Evolutionary conservation across 1,284 basidiomycete genomes (phyloP).

Genomic region (Mycena sp.): DNA sequence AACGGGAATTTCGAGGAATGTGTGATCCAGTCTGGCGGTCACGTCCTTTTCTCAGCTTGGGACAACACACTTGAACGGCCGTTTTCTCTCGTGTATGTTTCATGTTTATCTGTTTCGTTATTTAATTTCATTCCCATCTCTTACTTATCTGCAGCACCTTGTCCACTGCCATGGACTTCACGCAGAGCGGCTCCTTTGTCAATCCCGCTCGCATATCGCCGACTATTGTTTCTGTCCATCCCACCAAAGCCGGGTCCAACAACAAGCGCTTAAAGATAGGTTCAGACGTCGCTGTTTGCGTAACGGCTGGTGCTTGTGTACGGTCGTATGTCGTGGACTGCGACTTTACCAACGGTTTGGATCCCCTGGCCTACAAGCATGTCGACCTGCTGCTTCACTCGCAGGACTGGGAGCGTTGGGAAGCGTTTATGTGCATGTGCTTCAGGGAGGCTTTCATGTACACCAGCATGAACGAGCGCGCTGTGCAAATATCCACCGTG

Average conservation of each 20-base stretch:
- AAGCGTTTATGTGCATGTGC: no score
- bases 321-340: neutral
- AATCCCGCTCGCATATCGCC: slow-evolving; percentile 1
- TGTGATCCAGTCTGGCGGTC: no score
- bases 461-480: neutral
- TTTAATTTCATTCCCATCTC: no score
- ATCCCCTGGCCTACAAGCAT: neutral
- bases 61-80: no score
- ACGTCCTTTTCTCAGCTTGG: no score
- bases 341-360: neutral
- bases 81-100: no score
- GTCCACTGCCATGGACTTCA: neutral
- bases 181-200: neutral
- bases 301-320: neutral
- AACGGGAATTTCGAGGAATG: no score
- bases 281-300: neutral
- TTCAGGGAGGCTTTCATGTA: no score
- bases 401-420: no score
- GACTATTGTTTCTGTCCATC: neutral
- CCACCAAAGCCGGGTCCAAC: neutral
- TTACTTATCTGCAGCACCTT: neutral
- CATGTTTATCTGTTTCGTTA: no score
- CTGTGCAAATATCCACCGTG: neutral
- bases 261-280: neutral
- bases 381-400: neutral